Evolutionary conservation across 768 basidiomycete species (phyloP), one percentile per base, ranked within the genome.

Genomic region (Calvatia gigantea): DNA sequence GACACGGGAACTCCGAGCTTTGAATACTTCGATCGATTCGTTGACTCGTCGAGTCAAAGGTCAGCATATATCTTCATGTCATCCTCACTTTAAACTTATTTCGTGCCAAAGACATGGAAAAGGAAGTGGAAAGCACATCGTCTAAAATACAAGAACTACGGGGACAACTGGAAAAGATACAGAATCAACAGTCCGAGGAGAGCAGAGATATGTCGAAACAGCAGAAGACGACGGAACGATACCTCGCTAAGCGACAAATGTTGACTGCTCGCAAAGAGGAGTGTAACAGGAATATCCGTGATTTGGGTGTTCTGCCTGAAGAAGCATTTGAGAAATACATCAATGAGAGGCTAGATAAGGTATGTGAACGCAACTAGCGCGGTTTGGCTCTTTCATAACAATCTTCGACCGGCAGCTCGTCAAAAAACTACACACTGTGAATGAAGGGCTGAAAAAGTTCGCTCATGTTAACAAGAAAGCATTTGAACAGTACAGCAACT

Each of bases 381-480:
- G 5, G 11, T 39, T 31, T 15, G 28, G 14, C 14, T 33, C 28
- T 39, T 55, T 2, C 54, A 51, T n/a, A 33, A 45, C 27, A 23
- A 23, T 3, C 32, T 31, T 9, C 12, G n/a, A 37, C 9, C 27
- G 19, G 12, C 47, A 99, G 96, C 79, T 99, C 42, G 84, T 95
- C 64, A 96, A 94, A 73, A 89, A 89, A 60, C 78, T 99, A n/a
- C 94, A 96, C 61, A 77, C 80, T 12, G 87, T 94, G 58, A 97
- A 98, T 65, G 95, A 98, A 65, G 83, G 85, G 25, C 75, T 99
- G 62, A 96, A 97, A 70, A 96, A 94, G 69, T 99, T 95, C 64
- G 91, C 94, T 0, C 94, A 98, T 66, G 96, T 98, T 59, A 99
- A 99, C 78, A 99, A 99, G 79, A 98, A 98, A 66, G 97, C 96